phyloP scores from a whole-genome alignment of 1,284 basidiomycete species.

The Meira nashicola region DNA sequence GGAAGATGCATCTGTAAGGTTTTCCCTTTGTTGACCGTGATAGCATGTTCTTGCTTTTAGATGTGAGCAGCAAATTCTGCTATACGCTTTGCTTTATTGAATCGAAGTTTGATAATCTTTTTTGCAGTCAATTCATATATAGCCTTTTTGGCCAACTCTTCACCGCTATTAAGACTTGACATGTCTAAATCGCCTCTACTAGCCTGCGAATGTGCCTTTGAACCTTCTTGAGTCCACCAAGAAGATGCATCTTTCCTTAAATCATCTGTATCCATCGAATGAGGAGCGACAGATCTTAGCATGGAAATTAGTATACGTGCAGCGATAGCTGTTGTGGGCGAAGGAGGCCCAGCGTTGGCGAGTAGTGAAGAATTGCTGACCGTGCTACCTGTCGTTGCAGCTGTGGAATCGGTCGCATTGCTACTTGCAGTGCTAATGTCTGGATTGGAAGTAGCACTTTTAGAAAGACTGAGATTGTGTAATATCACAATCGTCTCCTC shows the following conservation, averaged over 20 bases:
- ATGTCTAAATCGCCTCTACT: slow-evolving; percentile 1
- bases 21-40: no score
- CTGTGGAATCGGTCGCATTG: slow-evolving; percentile 5
- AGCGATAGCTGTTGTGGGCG: slow-evolving; percentile 5
- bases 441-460: neutral
- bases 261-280: slow-evolving; percentile 17
- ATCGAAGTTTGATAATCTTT: slow-evolving; percentile 25
- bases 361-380: slow-evolving; percentile 18
- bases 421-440: slow-evolving; percentile 1
- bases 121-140: slow-evolving; percentile 48
- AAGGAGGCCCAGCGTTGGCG: slow-evolving; percentile 8
- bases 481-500: slow-evolving; percentile 32
- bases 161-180: slow-evolving; percentile 10
- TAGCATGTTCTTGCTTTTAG: no score
- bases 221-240: slow-evolving; percentile 1
- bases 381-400: slow-evolving; percentile 3
- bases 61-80: neutral
- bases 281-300: slow-evolving; percentile 7
- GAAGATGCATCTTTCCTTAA: slow-evolving; percentile 3
- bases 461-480: slow-evolving; percentile 13
- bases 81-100: neutral
- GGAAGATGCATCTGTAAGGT: no score
- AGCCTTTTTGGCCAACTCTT: slow-evolving; percentile 37
- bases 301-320: slow-evolving; percentile 6
- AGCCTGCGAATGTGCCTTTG: neutral